Conservation (phyloP, 768 basidiomycete species). For the Dentipellis fragilis region DNA sequence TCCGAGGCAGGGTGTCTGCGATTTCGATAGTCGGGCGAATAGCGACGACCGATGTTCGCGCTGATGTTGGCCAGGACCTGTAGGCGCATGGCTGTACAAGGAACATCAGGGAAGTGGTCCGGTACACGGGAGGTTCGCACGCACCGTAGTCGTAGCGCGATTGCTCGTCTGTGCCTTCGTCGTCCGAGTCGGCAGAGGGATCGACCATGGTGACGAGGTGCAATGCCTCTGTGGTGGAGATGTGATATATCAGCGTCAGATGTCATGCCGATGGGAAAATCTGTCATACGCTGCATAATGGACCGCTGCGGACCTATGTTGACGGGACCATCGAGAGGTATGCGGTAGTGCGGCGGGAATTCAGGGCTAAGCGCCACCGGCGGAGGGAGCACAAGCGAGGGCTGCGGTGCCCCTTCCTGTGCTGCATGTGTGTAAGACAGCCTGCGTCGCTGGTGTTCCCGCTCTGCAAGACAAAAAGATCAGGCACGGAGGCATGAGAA, state of each 20-base stretch:
- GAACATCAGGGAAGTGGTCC: neutral
- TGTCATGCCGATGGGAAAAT: no score
- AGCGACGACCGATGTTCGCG: neutral
- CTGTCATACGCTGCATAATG: conserved; percentile 57
- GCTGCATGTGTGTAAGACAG: neutral
- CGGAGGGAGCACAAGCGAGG: conserved; percentile 1
- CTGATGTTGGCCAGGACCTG: conserved; percentile 9
- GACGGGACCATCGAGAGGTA: conserved; percentile 2
- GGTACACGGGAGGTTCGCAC: conserved; percentile 10
- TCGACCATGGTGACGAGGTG: conserved; percentile 56
- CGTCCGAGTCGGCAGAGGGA: conserved; percentile 69
- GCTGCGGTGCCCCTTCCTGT: neutral
- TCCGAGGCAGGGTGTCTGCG: neutral
- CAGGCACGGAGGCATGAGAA: neutral
- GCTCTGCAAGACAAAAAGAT: neutral
- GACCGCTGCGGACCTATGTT: conserved; percentile 12
- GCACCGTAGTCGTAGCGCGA: conserved; percentile 56
- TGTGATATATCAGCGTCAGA: no score
- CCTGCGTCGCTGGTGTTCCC: conserved; percentile 1
- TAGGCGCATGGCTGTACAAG: conserved; percentile 8
- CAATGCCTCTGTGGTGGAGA: conserved; percentile 51
- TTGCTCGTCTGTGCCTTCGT: conserved; percentile 56
- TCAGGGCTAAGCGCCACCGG: neutral
- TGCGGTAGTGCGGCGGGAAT: conserved; percentile 35
- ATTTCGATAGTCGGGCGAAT: neutral